Evolutionary conservation across 257 asterid genomes (phyloP).

Genomic region (Solanum phureja): DNA sequence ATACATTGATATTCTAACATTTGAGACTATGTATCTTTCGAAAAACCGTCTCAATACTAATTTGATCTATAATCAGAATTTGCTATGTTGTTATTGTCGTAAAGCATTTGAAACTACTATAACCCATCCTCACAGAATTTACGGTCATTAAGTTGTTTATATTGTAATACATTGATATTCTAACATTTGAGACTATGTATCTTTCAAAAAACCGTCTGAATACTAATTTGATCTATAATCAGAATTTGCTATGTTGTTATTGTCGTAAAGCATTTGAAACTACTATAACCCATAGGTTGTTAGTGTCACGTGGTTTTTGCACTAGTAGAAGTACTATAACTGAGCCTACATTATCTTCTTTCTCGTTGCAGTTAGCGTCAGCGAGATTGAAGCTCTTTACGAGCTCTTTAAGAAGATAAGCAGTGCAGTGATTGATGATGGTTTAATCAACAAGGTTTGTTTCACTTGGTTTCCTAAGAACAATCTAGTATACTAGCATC

Average conservation of each 20-base stretch:
- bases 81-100: too few species aligned
- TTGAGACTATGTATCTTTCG: not conserved
- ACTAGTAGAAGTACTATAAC: not conserved
- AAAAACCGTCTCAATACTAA: too few species aligned
- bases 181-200: not conserved
- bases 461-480: not conserved
- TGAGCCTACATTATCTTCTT: not conserved
- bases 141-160: not conserved
- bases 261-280: not conserved
- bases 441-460: slow-evolving; percentile 86
- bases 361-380: slow-evolving; percentile 75
- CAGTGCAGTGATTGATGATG: slow-evolving; percentile 98
- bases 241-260: not conserved
- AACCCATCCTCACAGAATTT: not conserved
- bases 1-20: not conserved
- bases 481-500: not conserved
- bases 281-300: not conserved
- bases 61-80: too few species aligned
- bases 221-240: not conserved
- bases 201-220: not conserved
- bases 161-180: not conserved
- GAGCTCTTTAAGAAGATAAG: slow-evolving; percentile 97
- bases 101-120: too few species aligned
- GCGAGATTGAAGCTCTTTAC: slow-evolving; percentile 96
- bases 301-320: not conserved